A percentile compares a stretch with the other conserved stretches of the same genome.
Conservation (phyloP, 1,139 yeast species). For the Taphrina deformans region DNA sequence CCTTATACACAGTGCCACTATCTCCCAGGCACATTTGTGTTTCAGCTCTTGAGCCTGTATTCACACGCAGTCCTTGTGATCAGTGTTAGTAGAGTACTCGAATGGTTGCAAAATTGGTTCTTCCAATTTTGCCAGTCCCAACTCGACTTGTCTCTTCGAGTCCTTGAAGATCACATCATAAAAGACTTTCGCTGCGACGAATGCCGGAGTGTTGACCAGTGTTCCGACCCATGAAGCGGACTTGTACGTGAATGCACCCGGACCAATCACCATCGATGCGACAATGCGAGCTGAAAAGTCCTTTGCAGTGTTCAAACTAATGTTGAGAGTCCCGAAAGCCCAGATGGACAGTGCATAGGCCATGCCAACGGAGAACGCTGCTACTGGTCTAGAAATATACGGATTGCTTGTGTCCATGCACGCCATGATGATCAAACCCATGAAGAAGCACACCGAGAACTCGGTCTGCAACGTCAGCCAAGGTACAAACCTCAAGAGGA, state of each 20-base stretch:
- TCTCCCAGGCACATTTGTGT: neutral
- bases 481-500: neutral
- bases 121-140: neutral
- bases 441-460: neutral
- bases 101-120: neutral
- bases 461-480: neutral
- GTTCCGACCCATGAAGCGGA: constrained; percentile 9
- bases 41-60: neutral
- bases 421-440: constrained; percentile 6
- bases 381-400: constrained; percentile 2
- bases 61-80: neutral
- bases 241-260: constrained; percentile 1
- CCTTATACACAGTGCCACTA: neutral
- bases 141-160: neutral
- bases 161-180: constrained; percentile 6
- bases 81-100: neutral
- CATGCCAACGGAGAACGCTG: neutral
- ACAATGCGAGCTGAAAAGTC: constrained; percentile 15
- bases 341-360: constrained; percentile 3
- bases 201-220: constrained; percentile 2
- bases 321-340: constrained; percentile 3
- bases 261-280: constrained; percentile 9
- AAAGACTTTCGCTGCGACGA: neutral
- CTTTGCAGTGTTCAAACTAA: constrained; percentile 9
- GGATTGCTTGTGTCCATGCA: constrained; percentile 7